Base-by-base conservation (phyloP, 371 early-diverging fungal genomes). In the Zopfochytrium polystomum region DNA sequence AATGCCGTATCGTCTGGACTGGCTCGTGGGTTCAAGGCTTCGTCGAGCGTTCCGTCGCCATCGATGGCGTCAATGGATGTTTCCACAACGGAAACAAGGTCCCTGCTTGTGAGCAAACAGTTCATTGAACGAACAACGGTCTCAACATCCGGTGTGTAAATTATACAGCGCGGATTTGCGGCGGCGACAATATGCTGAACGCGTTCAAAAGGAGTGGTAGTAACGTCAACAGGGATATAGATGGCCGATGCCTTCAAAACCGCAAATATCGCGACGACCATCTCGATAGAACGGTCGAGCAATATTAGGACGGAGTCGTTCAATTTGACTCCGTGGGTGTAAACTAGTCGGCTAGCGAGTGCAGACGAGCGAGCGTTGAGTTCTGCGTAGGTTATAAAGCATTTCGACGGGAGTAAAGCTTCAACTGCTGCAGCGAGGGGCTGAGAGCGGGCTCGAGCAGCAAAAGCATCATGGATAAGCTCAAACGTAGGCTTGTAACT, bases 371-470 rank as follows among this genome's bases (percentile, higher is more conserved):
- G 23, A 25, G 23, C 22, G 32, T 71, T 35, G 3, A 68, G 52
- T n/a, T 68, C 60, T 3, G 26, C 44, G 52, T 71, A 71, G 23
- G 55, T 63, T 15, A 66, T n/a, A n/a, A n/a, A n/a, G n/a, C n/a
- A n/a, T n/a, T n/a, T n/a, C n/a, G n/a, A n/a, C n/a, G n/a, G n/a
- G n/a, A n/a, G n/a, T n/a, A n/a, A n/a, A n/a, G n/a, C n/a, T n/a
- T n/a, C n/a, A n/a, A n/a, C n/a, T n/a, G n/a, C n/a, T n/a, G n/a
- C n/a, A n/a, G n/a, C n/a, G n/a, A n/a, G n/a, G n/a, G n/a, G n/a
- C n/a, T n/a, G n/a, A n/a, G n/a, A n/a, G n/a, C n/a, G n/a, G n/a
- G n/a, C n/a, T n/a, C n/a, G n/a, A n/a, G n/a, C n/a, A n/a, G n/a
- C n/a, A n/a, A n/a, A n/a, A n/a, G n/a, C n/a, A n/a, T n/a, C n/a